Conservation (phyloP, 257 asterid genomes). For the Ligustrum vulgare region DNA sequence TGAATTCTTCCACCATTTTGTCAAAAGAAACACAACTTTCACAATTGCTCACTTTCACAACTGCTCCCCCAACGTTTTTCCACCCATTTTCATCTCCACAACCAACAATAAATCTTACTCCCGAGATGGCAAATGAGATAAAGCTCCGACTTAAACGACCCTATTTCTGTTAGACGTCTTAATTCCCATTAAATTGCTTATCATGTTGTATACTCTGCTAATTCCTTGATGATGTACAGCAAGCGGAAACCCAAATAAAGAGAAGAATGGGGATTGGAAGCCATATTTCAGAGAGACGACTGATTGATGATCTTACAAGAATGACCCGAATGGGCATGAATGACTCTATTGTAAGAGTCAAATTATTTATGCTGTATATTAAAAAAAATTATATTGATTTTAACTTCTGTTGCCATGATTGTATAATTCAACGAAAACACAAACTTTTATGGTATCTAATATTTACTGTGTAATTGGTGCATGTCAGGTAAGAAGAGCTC, state of each 20-base stretch:
- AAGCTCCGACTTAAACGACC: conserved; percentile 44
- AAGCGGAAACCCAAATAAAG: conserved; percentile 89
- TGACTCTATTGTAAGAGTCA: conserved; percentile 67
- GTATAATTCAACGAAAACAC: neutral
- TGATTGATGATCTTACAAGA: conserved; percentile 83
- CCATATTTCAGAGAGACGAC: conserved; percentile 82
- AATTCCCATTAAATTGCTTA: neutral
- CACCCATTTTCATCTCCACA: too few relatives aligned
- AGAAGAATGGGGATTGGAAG: conserved; percentile 98
- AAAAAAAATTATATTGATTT: neutral
- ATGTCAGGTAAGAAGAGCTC: conserved; percentile 84
- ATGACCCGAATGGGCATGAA: conserved; percentile 94
- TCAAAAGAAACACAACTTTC: too few relatives aligned
- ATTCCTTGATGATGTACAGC: conserved; percentile 46
- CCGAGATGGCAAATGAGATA: conserved; percentile 87
- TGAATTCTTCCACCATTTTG: too few relatives aligned
- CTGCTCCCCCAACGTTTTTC: too few relatives aligned
- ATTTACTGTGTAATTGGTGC: conserved; percentile 18
- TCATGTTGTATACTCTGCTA: conserved; percentile 7
- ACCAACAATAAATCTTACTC: conserved; percentile 54
- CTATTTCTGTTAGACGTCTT: neutral
- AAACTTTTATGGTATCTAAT: neutral
- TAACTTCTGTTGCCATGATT: neutral
- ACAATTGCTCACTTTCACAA: too few relatives aligned
- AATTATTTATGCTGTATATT: neutral